Percentiles rank a stretch among this genome's conserved stretches.
Conservation (phyloP, 805 yeast species). For the Danielia oregonensis region DNA sequence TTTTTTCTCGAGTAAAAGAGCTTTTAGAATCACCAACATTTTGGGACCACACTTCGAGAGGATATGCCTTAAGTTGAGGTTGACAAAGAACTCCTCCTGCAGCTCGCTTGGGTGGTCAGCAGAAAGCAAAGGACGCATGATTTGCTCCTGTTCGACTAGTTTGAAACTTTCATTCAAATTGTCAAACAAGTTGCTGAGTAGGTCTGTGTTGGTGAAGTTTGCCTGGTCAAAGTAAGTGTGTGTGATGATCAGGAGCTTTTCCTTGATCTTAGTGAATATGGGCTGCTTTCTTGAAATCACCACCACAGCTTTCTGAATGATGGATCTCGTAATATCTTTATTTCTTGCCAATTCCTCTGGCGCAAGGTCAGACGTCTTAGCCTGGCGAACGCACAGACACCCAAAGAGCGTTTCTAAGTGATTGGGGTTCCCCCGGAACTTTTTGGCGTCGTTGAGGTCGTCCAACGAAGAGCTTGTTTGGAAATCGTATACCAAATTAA, state of each 20-base stretch:
- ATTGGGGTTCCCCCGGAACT: slow-evolving; percentile 36
- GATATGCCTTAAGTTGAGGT: slow-evolving; percentile 66
- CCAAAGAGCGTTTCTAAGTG: slow-evolving; percentile 76
- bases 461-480: slow-evolving; percentile 43
- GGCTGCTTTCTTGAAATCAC: slow-evolving; percentile 78
- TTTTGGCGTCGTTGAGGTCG: slow-evolving; percentile 31
- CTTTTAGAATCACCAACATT: slow-evolving; percentile 67
- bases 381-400: slow-evolving; percentile 87
- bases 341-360: slow-evolving; percentile 41
- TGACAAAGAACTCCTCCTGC: slow-evolving; percentile 48
- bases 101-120: slow-evolving; percentile 17
- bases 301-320: slow-evolving; percentile 88
- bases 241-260: slow-evolving; percentile 86
- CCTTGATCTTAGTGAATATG: slow-evolving; percentile 81
- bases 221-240: slow-evolving; percentile 80
- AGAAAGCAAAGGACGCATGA: neutral
- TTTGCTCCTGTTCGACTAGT: slow-evolving; percentile 17
- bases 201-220: slow-evolving; percentile 64
- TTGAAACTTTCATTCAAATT: slow-evolving; percentile 45
- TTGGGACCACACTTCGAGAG: slow-evolving; percentile 56
- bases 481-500: slow-evolving; percentile 74
- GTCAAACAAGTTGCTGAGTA: slow-evolving; percentile 67
- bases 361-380: slow-evolving; percentile 57
- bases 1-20: slow-evolving; percentile 69
- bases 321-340: slow-evolving; percentile 73